These are phyloP conservation scores for Leptomonas pyrrhocoris DNA, from an alignment of 208 protist genomes.

Conservation along the genomic window DNA sequence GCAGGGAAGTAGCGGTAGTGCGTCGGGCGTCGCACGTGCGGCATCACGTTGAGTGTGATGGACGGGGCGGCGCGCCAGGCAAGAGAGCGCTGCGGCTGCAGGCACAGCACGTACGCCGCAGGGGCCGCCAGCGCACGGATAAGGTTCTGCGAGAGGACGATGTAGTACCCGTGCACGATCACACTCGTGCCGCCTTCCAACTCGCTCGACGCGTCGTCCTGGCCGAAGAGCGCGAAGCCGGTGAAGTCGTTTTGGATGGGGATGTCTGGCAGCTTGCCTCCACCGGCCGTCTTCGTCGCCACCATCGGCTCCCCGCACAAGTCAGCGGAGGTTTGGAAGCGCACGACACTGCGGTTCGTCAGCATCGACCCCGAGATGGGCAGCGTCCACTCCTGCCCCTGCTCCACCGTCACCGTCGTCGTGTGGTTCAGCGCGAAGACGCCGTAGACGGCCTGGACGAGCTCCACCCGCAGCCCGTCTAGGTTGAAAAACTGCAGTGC, in stretches of 20 bases:
- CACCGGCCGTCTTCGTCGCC: slow-evolving; percentile 3
- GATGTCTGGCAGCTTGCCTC: slow-evolving; percentile 35
- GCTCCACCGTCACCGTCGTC: slow-evolving; percentile 59
- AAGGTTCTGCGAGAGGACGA: slow-evolving; percentile 56
- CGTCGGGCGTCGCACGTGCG: slow-evolving; percentile 50
- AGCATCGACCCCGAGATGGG: slow-evolving; percentile 62
- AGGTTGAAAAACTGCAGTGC: slow-evolving; percentile 66
- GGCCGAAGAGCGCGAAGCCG: slow-evolving; percentile 43
- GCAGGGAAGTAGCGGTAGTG: slow-evolving; percentile 66
- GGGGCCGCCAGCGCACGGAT: slow-evolving; percentile 44
- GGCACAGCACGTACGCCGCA: slow-evolving; percentile 59
- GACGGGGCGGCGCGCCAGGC: slow-evolving; percentile 52
- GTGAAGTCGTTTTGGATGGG: slow-evolving; percentile 47
- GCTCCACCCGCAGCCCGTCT: slow-evolving; percentile 42
- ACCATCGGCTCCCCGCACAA: slow-evolving; percentile 54
- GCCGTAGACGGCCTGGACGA: slow-evolving; percentile 57
- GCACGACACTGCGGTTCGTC: slow-evolving; percentile 54
- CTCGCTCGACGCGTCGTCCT: slow-evolving; percentile 20
- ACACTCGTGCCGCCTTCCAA: slow-evolving; percentile 14
- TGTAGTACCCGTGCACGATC: slow-evolving; percentile 34
- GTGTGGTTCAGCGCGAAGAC: slow-evolving; percentile 70
- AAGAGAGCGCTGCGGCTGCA: slow-evolving; percentile 57
- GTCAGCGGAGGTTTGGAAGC: slow-evolving; percentile 38
- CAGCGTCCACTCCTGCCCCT: slow-evolving; percentile 72
- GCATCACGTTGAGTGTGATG: slow-evolving; percentile 42